Evolutionary conservation across 495 filamentous ascomycete genomes (phyloP), one percentile per base, ranked within the genome.

Genomic region (Aspergillus biplanus): DNA sequence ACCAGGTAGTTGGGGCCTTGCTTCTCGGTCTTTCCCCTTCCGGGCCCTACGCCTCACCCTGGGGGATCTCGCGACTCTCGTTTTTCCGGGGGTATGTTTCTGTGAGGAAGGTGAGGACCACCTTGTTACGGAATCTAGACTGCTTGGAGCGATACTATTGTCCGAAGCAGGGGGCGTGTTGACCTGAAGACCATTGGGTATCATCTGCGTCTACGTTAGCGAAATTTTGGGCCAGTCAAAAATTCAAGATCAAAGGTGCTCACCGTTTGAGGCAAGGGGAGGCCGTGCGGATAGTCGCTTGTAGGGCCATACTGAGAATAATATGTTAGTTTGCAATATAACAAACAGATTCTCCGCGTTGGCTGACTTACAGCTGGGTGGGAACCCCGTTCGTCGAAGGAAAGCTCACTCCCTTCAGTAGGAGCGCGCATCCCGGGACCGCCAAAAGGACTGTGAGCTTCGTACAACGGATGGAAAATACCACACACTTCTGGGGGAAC

Each of bases 131-230:
- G 63, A 63, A 6, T 61, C 62, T 32, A 64, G 15, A 37, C 60
- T 61, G n/a, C 66, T 59, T 5, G 63, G 18, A 5, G 61, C 13
- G 31, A 62, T 9, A 8, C 46, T 58, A 34, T 75, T 68, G 54
- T 72, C 70, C 5, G 66, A 61, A 48, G 58, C 58, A 15, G 73
- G 67, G 27, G 75, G 74, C 2, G 75, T 78, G 54, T 65, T 71
- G 33, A 70, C 61, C 16, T 73, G 61, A 7, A 65, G 52, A 32
- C 55, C 58, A 42, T 66, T 61, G 27, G 58, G 8, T 18, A 62
- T 6, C 63, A 69, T 58, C 65, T 66, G 33, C 31, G 15, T 1
- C 31, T 33, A 13, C 39, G 33, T 67, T 31, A 59, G 61, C 27
- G 33, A 48, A 15, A 35, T 55, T 18, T 27, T 27, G 21, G 21